These are phyloP conservation scores for Prunus yedoensis DNA, from an alignment of 331 rosid genomes.

Conservation along the genomic window DNA sequence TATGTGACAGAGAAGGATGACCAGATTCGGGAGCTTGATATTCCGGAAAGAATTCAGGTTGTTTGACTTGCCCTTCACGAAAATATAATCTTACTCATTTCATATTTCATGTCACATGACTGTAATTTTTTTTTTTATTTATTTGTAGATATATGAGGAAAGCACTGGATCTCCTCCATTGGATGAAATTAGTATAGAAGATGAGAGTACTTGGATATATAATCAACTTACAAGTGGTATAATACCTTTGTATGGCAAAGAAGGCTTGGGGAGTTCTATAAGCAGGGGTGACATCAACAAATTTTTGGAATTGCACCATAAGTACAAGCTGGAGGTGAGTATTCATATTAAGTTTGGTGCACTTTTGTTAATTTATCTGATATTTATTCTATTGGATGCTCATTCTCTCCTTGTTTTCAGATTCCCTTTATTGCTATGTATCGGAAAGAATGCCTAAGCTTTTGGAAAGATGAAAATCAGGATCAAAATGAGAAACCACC, in stretches of 20 bases:
- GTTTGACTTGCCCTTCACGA: constrained; percentile 11
- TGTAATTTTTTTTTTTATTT: constrained; percentile 1
- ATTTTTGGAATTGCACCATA: constrained; percentile 84
- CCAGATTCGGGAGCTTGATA: constrained; percentile 69
- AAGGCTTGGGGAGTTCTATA: constrained; percentile 37
- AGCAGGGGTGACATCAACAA: constrained; percentile 58
- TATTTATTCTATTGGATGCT: neutral
- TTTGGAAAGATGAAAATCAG: constrained; percentile 68
- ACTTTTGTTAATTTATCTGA: constrained; percentile 12
- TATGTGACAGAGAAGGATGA: constrained; percentile 92
- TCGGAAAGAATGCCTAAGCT: constrained; percentile 84
- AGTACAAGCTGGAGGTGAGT: constrained; percentile 86
- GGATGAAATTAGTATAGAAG: constrained; percentile 59
- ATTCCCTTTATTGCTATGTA: constrained; percentile 89
- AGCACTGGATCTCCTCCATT: constrained; percentile 71
- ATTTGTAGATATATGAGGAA: constrained; percentile 64
- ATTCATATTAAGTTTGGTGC: constrained; percentile 10
- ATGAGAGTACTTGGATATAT: constrained; percentile 67
- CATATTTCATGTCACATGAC: constrained; percentile 10
- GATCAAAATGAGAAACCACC: constrained; percentile 61
- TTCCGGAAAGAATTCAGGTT: constrained; percentile 99
- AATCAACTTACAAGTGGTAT: constrained; percentile 57
- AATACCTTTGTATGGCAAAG: constrained; percentile 60
- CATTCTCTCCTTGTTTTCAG: constrained; percentile 36
- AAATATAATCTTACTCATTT: neutral